Evolutionary conservation across 805 yeast genomes (phyloP).

Genomic region (Zygosaccharomyces kombuchaensis): DNA sequence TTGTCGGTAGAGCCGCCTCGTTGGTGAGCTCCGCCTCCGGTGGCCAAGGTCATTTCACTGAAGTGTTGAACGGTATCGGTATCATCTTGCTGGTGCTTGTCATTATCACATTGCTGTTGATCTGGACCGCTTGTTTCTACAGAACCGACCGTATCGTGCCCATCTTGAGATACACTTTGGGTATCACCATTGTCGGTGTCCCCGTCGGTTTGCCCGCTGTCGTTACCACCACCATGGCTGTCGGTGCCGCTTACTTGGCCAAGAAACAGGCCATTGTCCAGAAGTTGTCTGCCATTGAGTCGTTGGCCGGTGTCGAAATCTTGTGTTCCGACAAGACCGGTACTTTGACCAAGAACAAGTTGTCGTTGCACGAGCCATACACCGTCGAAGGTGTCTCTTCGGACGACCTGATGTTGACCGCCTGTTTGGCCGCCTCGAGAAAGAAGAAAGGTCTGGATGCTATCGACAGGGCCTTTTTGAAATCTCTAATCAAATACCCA

Average conservation of each 20-base stretch:
- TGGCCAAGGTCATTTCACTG: conserved; percentile 95
- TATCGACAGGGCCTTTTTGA: conserved; percentile 93
- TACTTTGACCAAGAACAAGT: conserved; percentile 95
- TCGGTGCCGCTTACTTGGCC: conserved; percentile 98
- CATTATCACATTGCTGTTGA: conserved; percentile 77
- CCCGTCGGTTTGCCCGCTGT: conserved; percentile 99
- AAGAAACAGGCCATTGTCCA: conserved; percentile 97
- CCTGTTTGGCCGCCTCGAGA: conserved; percentile 96
- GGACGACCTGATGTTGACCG: conserved; percentile 94
- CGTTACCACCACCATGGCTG: conserved; percentile 98
- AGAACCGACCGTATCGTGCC: conserved; percentile 82
- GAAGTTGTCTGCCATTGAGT: conserved; percentile 93
- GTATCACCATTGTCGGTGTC: conserved; percentile 95
- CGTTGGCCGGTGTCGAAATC: conserved; percentile 96
- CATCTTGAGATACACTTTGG: conserved; percentile 87
- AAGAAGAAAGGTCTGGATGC: conserved; percentile 98
- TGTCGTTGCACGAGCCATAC: conserved; percentile 94
- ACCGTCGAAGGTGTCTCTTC: conserved; percentile 96
- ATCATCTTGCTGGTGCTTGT: conserved; percentile 85
- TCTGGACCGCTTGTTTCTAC: conserved; percentile 94
- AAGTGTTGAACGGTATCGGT: conserved; percentile 97
- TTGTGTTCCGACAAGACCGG: conserved; percentile 98
- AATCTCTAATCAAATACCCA: conserved; percentile 83
- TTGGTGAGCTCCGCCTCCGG: conserved; percentile 90
- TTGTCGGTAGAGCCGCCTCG: conserved; percentile 97